Evolutionary conservation across 176 grass and related monocot genomes (phyloP), one percentile per base, ranked within the genome.

Genomic region (Panicum miliaceum): DNA sequence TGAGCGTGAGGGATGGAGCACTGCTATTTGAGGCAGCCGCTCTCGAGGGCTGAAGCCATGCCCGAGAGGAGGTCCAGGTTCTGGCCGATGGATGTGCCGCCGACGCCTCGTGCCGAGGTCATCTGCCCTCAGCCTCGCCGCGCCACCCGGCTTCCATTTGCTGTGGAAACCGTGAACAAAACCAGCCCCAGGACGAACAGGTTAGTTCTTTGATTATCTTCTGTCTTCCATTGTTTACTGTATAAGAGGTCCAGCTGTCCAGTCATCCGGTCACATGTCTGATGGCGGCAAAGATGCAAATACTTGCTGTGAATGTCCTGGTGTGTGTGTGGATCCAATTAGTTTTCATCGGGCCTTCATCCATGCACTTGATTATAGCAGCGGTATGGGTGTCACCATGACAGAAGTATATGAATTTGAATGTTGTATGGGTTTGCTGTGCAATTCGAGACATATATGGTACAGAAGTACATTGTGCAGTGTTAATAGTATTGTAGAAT

Each of bases 101-200:
- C 86, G 22, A 50, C 52, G 13, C 14, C 82, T 4, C 91, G 86
- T 38, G 64, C 84, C 0, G 90, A 93, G 54, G 87, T 98, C 77
- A 93, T 98, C 23, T 98, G 95, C 56, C 95, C 95, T 4, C 82
- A 86, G 90, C 95, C 95, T 63, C 81, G 87, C n/a, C 95, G 95
- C 0, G 64, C 77, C 0, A 68, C 90, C 9, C 86, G 68, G 11
- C 51, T 76, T 32, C 86, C 86, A 0, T 81, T 73, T 32, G 81
- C 86, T 3, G 37, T 92, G 36, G 90, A 90, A 63, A 68, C 61
- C 8, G 13, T 87, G 16, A 90, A 67, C 37, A 89, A 75, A 77
- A 60, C 70, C 66, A 78, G 18, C 78, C 59, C 90, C 58, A 97
- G 73, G 77, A 34, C 80, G 14, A 84, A 76, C 38, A 67, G 94